These are phyloP conservation scores for Mycena belliarum DNA, from an alignment of 768 basidiomycete genomes.

Conservation along the genomic window DNA sequence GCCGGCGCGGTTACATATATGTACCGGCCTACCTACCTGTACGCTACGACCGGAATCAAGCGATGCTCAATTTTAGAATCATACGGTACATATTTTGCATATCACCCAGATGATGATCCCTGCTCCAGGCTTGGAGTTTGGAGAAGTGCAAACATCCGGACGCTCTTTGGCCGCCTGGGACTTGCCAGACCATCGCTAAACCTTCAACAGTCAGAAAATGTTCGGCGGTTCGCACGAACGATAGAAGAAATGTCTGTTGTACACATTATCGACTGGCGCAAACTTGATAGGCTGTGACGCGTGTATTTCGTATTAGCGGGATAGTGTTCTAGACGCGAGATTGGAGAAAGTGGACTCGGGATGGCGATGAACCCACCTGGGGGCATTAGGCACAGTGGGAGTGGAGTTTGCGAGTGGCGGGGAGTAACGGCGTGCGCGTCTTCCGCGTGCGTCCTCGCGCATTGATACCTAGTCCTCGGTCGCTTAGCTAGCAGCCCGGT, in stretches of 20 bases:
- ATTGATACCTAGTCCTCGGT: too few species aligned
- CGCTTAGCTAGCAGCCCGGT: too few species aligned
- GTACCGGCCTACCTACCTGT: too few species aligned
- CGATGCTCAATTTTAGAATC: too few species aligned
- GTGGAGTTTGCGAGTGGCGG: too few species aligned
- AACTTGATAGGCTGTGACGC: constrained; percentile 25
- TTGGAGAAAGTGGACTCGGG: neutral
- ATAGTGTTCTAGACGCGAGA: constrained; percentile 14
- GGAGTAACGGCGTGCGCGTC: too few species aligned
- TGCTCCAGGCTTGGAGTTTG: constrained; percentile 20
- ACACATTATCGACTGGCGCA: constrained; percentile 29
- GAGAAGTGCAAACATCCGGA: constrained; percentile 23
- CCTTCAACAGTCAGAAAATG: constrained; percentile 8
- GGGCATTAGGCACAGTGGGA: too few species aligned
- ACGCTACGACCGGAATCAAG: too few species aligned
- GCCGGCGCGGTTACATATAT: too few species aligned
- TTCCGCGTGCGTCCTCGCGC: too few species aligned
- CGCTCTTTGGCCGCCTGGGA: constrained; percentile 23
- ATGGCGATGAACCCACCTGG: too few species aligned
- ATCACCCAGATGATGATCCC: constrained; percentile 11
- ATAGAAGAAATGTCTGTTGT: constrained; percentile 24
- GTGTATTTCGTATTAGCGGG: constrained; percentile 23
- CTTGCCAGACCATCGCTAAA: constrained; percentile 28
- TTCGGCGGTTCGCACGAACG: too few species aligned
- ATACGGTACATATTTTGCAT: constrained; percentile 27